Base-by-base conservation (phyloP, 306 rosid genomes). In the Heteromeles arbutifolia region DNA sequence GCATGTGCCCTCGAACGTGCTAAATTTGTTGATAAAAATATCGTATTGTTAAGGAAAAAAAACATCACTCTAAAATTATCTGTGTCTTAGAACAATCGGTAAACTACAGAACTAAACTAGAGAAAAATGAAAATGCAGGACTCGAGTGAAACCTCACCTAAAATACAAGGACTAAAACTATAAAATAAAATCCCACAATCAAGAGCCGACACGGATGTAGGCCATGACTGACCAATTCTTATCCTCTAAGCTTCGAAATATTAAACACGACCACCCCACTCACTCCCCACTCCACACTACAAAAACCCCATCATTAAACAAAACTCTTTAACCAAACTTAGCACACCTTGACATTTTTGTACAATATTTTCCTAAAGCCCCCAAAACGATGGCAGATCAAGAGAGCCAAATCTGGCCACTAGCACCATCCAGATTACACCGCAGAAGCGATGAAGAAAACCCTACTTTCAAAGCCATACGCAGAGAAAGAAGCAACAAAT, bases 401-500 rank as follows among this genome's bases (percentile, higher is more conserved):
- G 83, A 88, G 28, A 63, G n/a, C 65, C 88, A 84, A 25, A 61
- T 68, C 12, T 82, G 76, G 79, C 82, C 82, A 21, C 41, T 85
- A 10, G 78, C 81, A 0, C 83, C 84, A 10, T 22, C 18, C 19
- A 24, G 31, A 67, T 9, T 72, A n/a, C 74, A 77, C 69, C 77
- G 54, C 11, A 82, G 64, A 31, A 79, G 84, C 82, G 77, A 87
- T 65, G 69, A 85, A 69, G 86, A 79, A 25, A 54, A 68, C 2
- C 71, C 82, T 19, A 72, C 84, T 22, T 69, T 80, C 78, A 82
- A 62, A 64, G 59, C 79, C 45, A 79, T 65, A 12, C 76, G 69
- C 17, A 19, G 79, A 17, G 86, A 91, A 54, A 54, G 87, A 39
- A 86, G 74, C 80, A 83, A 78, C 84, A 91, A 86, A 78, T 85